phyloP scores from a whole-genome alignment of 2,329 filamentous ascomycete genomes.

The Rhynchosporium graminicola region DNA sequence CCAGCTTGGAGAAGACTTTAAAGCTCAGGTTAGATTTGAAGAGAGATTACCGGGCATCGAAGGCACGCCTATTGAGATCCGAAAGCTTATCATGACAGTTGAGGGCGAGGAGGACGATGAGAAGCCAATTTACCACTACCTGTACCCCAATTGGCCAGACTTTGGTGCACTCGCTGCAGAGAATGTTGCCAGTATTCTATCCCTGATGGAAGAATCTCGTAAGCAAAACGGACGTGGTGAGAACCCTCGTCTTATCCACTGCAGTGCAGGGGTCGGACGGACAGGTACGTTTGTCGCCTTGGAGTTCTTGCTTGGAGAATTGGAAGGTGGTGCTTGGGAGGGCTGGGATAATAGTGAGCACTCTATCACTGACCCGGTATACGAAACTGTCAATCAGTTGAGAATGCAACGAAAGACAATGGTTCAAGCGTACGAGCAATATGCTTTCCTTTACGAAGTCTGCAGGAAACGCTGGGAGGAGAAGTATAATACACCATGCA shows the following conservation, averaged over 20 bases:
- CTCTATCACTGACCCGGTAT: constrained; percentile 66
- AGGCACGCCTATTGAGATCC: constrained; percentile 67
- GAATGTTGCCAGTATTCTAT: constrained; percentile 67
- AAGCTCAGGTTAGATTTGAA: constrained; percentile 65
- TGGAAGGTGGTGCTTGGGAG: constrained; percentile 65
- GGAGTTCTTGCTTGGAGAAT: constrained; percentile 84
- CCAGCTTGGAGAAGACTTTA: constrained; percentile 66
- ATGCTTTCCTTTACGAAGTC: constrained; percentile 85
- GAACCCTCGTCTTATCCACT: constrained; percentile 81
- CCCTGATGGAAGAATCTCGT: constrained; percentile 67
- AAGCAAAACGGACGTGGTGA: constrained; percentile 54
- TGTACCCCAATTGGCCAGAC: constrained; percentile 89
- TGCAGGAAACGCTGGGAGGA: constrained; percentile 74
- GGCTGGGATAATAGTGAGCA: constrained; percentile 38
- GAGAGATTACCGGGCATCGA: constrained; percentile 53
- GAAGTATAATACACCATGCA: constrained; percentile 48
- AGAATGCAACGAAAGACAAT: constrained; percentile 90
- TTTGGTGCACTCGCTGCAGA: constrained; percentile 76
- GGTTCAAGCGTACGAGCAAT: constrained; percentile 89
- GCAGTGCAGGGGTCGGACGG: constrained; percentile 89
- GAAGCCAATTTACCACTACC: constrained; percentile 76
- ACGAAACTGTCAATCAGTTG: constrained; percentile 75
- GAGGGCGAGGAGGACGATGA: constrained; percentile 48
- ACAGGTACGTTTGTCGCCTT: constrained; percentile 95
- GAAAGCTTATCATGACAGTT: constrained; percentile 64